Evolutionary conservation across 176 grass and related monocot species (phyloP), one percentile per base, ranked within the genome.

Genomic region (Bromus sterilis): DNA sequence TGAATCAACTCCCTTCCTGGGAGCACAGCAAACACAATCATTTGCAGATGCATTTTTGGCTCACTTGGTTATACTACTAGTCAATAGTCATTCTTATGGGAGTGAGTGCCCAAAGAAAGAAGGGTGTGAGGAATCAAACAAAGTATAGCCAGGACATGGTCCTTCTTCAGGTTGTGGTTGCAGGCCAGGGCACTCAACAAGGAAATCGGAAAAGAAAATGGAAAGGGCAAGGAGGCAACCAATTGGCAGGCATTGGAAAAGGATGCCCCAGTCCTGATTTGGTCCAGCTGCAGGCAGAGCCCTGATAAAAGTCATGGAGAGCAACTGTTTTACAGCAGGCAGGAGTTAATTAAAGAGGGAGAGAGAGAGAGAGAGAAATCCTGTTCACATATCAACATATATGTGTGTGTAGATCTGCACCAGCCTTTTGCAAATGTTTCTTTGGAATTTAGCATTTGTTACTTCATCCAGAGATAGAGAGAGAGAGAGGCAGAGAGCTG

Each of bases 261-360:
- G 87, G 78, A 65, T 81, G 63, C 41, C 60, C 82, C 53, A 76
- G 71, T 69, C 69, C 77, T 80, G 77, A 66, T 80, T 62, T 67
- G 68, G 40, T 59, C 78, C 70, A 76, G 78, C 77, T 53, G 49
- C 49, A 21, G 20, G 49, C 48, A 85, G 62, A 81, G 78, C 82
- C 86, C 77, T 89, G 78, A 89, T 89, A 77, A 89, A 89, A 85
- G 87, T 89, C 82, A 85, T 77, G 11, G 72, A 63, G 31, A 63
- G 39, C 30, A 61, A 89, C 87, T 84, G 69, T 80, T 84, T 68
- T 59, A 26, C 60, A 44, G 37, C 61, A 79, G 56, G 64, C 75
- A 67, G 58, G 16, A 31, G 37, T 69, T 40, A 82, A 78, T 73
- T 55, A 78, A 34, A 44, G 75, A 73, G 53, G 7, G 40, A 34